Evolutionary conservation across 805 yeast genomes (phyloP).

Genomic region (Wickerhamiella sergipiensis): DNA sequence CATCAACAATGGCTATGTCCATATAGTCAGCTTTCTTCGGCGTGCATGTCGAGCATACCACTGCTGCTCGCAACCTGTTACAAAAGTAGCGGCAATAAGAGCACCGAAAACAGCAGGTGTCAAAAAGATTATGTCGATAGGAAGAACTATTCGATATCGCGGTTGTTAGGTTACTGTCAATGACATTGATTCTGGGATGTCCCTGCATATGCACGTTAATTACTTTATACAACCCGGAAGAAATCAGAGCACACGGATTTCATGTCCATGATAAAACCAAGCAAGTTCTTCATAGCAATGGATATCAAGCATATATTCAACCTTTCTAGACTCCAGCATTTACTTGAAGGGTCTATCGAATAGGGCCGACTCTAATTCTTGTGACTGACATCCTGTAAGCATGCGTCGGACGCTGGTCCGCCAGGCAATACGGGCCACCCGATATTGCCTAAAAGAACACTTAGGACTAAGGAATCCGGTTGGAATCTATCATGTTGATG

Average conservation of each 20-base stretch:
- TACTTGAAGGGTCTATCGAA: neutral
- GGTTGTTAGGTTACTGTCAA: too few species aligned
- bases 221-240: neutral
- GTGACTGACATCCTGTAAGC: neutral
- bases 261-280: too few species aligned
- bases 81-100: too few species aligned
- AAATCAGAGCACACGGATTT: too few species aligned
- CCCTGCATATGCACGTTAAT: neutral
- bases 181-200: too few species aligned
- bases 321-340: too few species aligned
- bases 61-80: too few species aligned
- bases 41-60: neutral
- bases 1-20: conserved; percentile 28
- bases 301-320: too few species aligned
- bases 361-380: neutral
- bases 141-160: too few species aligned
- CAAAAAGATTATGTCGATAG: too few species aligned
- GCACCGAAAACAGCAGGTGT: too few species aligned
- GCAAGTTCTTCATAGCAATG: too few species aligned
- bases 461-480: conserved; percentile 15
- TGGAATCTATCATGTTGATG: conserved; percentile 22
- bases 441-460: neutral
- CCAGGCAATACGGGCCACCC: neutral
- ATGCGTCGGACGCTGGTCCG: neutral
- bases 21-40: conserved; percentile 6